Evolutionary conservation across 2,329 filamentous ascomycete genomes (phyloP), one percentile per base, ranked within the genome.

Genomic region (Septoria petroselini): DNA sequence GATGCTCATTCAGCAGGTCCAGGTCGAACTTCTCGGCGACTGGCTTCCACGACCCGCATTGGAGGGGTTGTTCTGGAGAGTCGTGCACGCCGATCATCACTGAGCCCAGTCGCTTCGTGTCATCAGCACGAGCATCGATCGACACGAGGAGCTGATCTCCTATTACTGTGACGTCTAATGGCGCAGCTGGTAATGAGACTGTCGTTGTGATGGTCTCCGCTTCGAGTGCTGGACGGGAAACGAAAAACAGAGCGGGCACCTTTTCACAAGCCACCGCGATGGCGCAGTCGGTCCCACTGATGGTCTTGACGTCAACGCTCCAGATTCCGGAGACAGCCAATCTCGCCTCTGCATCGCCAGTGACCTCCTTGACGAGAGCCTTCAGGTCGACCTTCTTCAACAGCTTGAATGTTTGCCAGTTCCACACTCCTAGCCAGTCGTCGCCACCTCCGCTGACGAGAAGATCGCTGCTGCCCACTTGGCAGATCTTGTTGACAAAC

Each of bases 391-490:
- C 68, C 59, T 74, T 81, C 18, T 77, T 74, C 0, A 83, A 63
- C 19, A 86, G 64, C 14, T 66, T 69, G 12, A 77, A 78, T 0
- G 69, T 70, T 34, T 72, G 70, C 91, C 91, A 98, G 55, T 91
- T 77, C 91, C 91, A 98, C 0, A 91, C 73, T 53, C 85, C 81
- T 7, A 98, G 64, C 56, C 84, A 79, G 51, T 84, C 76, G 61
- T 97, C 91, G 3, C 91, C 93, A 41, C 91, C 91, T 7, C 88
- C 93, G 4, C 90, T 95, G 25, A 97, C 71, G 23, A 98, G 76
- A 1, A 85, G 59, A n/a, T 82, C 76, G 2, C 76, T 75, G 18
- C 74, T 65, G 0, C 84, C 82, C 1, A 68, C 43, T 14, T 91
- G 71, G 62, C 84, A 85, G 35, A 98, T 73, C 50, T 81, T 83